Evolutionary conservation across 2,329 filamentous ascomycete species (phyloP), one percentile per base, ranked within the genome.

Genomic region (Arthrobotrys sinensis): DNA sequence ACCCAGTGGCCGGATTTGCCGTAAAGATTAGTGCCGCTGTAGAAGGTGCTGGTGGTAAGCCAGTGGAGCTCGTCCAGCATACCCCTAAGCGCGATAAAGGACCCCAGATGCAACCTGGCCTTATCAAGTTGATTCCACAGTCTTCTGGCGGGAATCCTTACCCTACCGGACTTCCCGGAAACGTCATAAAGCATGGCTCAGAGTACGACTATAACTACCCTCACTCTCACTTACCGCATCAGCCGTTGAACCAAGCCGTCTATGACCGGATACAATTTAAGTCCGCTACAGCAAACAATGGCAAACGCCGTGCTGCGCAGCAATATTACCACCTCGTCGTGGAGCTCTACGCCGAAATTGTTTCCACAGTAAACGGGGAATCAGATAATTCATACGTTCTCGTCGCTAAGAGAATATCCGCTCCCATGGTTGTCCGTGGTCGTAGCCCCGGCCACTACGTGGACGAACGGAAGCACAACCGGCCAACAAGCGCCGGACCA

Each of bases 261-360:
- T 97, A 96, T 83, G 94, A 97, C 83, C 90, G 94, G 10, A 96
- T 97, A 64, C 94, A 97, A 82, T 97, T 97, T 88, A 96, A 97
- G 84, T 93, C 93, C 80, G 94, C 94, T 0, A 97, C 94, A 0
- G 93, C 93, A 24, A 97, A 97, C 85, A 97, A 97, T 81, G 94
- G 94, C 55, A 97, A 97, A 84, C 88, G 94, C 81, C 88, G 94
- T 71, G 94, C 94, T 0, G 93, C 94, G 16, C 94, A 97, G 83
- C 94, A 97, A 82, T 97, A 94, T 84, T 97, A 96, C 82, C 93
- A 96, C 82, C 87, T 97, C n/a, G 89, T 96, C 53, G 91, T 97
- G 3, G 93, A 97, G 83, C 89, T 96, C 0, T 93, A 90, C 84
- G 93, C 89, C 6, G 90, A 94, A 80, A 85, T 93, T 6, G 87